These are phyloP conservation scores for Capillidium rhysosporum DNA, from an alignment of 371 early-diverging fungal genomes.

Conservation along the genomic window DNA sequence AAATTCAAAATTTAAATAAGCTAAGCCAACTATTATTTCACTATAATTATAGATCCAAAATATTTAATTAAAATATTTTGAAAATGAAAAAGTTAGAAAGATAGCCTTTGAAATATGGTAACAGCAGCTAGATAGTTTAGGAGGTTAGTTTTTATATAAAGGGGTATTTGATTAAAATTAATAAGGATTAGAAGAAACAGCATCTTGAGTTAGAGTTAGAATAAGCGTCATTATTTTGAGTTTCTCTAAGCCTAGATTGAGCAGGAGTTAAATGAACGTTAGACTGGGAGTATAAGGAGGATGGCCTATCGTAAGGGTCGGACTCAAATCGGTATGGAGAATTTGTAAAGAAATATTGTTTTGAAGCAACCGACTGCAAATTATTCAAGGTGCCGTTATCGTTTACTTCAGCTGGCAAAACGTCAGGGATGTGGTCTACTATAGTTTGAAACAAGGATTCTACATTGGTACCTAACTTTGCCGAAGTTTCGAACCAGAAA, in stretches of 20 bases:
- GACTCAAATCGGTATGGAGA: too few species aligned
- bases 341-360: too few species aligned
- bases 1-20: too few species aligned
- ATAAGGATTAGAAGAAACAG: background rate
- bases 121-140: too few species aligned
- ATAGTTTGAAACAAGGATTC: slow-evolving; percentile 18
- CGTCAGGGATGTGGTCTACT: background rate
- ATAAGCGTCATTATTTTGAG: background rate
- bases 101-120: too few species aligned
- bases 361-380: too few species aligned
- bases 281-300: background rate
- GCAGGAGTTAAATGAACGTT: background rate
- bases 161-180: too few species aligned
- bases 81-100: too few species aligned
- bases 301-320: background rate
- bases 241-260: background rate
- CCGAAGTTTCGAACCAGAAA: slow-evolving; percentile 80
- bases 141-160: too few species aligned
- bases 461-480: slow-evolving; percentile 84
- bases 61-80: too few species aligned
- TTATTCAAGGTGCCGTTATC: background rate
- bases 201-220: background rate
- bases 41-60: too few species aligned
- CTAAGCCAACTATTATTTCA: too few species aligned
- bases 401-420: background rate